Evolutionary conservation across 257 asterid species (phyloP).

Genomic region (Fraxinus quadrangulata): DNA sequence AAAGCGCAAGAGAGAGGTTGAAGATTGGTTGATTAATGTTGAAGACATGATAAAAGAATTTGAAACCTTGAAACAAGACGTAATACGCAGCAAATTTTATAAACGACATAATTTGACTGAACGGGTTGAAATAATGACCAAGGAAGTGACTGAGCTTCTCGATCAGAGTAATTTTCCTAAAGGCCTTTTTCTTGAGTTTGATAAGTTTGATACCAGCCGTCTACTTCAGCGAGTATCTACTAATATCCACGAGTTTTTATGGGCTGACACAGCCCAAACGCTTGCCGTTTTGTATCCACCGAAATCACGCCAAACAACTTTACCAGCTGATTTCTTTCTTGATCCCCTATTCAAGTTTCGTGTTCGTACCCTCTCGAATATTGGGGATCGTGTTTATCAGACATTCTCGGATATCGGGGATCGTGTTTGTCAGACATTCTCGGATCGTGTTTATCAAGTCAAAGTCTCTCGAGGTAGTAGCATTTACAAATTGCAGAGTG

Average conservation of each 20-base stretch:
- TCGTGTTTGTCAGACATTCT: too few relatives aligned
- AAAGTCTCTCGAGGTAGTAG: conserved; percentile 1
- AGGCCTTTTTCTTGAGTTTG: neutral
- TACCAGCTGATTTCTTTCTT: too few relatives aligned
- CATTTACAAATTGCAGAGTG: conserved; percentile 18
- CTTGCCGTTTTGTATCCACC: too few relatives aligned
- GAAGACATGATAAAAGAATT: neutral
- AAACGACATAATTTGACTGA: neutral
- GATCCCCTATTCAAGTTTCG: too few relatives aligned
- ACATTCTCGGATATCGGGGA: too few relatives aligned
- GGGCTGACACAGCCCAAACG: too few relatives aligned
- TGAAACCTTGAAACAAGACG: neutral
- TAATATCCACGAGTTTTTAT: too few relatives aligned
- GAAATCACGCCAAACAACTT: too few relatives aligned
- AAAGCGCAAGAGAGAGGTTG: neutral
- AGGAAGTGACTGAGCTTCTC: neutral
- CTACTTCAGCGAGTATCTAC: too few relatives aligned
- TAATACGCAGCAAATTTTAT: neutral
- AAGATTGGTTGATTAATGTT: neutral
- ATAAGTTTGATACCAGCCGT: too few relatives aligned
- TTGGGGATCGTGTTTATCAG: too few relatives aligned
- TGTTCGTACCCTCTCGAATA: too few relatives aligned
- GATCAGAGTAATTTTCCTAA: neutral
- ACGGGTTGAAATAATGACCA: neutral
- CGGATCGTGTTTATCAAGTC: conserved; percentile 17